These are phyloP conservation scores for Metschnikowia rubicola DNA, from an alignment of 805 yeast genomes.

Conservation along the genomic window DNA sequence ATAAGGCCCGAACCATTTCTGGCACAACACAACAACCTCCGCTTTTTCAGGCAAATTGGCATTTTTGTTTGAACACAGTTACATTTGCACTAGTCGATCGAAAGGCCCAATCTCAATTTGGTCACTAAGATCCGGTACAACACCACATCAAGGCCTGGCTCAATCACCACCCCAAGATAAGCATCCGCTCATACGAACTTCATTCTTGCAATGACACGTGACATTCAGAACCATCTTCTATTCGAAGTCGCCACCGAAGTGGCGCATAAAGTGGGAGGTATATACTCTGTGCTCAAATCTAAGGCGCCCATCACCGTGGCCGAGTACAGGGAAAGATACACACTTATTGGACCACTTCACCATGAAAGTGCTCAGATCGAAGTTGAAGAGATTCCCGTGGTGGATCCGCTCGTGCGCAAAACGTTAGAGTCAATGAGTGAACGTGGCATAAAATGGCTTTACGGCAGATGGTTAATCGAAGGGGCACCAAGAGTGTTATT, in stretches of 20 bases:
- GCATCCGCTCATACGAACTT: not conserved
- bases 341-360: constrained; percentile 83
- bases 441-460: constrained; percentile 77
- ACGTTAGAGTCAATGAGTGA: constrained; percentile 75
- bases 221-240: constrained; percentile 78
- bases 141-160: too few species aligned
- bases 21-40: not conserved
- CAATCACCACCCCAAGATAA: too few species aligned
- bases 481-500: constrained; percentile 93
- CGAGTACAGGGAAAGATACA: constrained; percentile 84
- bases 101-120: too few species aligned
- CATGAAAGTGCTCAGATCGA: constrained; percentile 70
- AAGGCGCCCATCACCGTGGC: constrained; percentile 96
- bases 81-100: too few species aligned
- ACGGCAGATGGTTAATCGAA: constrained; percentile 96
- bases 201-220: constrained; percentile 60
- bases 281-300: constrained; percentile 92
- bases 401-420: constrained; percentile 51
- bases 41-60: too few species aligned
- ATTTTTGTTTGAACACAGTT: too few species aligned
- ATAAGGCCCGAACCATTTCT: not conserved
- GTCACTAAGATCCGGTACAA: too few species aligned
- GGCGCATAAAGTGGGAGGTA: constrained; percentile 96
- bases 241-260: constrained; percentile 97
- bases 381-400: constrained; percentile 69